These are phyloP conservation scores for Closterium sp. DNA, from an alignment of 139 green algal species.

Conservation along the genomic window DNA sequence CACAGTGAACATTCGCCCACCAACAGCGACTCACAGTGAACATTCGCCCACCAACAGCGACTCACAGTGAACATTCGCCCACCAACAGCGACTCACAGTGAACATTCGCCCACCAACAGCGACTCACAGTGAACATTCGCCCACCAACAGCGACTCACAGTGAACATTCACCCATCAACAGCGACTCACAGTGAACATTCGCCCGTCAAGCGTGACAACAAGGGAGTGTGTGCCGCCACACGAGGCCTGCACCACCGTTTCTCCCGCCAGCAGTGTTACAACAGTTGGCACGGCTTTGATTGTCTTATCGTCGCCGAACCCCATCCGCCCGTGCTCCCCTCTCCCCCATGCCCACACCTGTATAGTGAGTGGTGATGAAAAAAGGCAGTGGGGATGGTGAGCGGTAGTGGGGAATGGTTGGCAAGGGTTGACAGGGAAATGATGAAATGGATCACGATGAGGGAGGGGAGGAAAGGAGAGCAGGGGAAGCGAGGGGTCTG, in stretches of 20 bases:
- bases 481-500: not conserved
- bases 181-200: constrained; percentile 22
- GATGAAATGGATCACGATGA: no score
- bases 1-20: not conserved
- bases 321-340: constrained; percentile 45
- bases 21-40: not conserved
- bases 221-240: constrained; percentile 41
- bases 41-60: no score
- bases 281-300: constrained; percentile 28
- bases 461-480: not conserved
- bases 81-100: not conserved
- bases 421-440: not conserved
- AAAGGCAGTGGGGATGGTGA: not conserved
- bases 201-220: constrained; percentile 28
- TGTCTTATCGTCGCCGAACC: constrained; percentile 47
- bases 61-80: no score
- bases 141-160: no score
- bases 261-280: constrained; percentile 22
- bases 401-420: not conserved
- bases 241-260: constrained; percentile 22
- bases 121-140: no score
- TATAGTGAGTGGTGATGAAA: not conserved
- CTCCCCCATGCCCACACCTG: constrained; percentile 46
- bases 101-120: not conserved
- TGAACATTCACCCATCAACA: no score